Evolutionary conservation across 805 yeast genomes (phyloP).

Genomic region (Metschnikowia orientalis): DNA sequence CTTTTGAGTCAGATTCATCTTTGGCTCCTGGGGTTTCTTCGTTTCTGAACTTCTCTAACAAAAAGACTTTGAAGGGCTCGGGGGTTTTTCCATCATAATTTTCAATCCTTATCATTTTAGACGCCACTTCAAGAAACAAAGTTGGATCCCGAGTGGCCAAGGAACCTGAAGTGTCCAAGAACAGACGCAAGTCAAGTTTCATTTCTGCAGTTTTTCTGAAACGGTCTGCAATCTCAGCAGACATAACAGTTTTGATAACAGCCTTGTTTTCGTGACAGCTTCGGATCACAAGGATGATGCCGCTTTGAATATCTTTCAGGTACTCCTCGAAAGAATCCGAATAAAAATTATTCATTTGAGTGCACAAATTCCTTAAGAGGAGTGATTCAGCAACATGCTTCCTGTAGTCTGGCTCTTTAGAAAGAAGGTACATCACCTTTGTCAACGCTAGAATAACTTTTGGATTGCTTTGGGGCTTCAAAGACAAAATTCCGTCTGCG

Average conservation of each 20-base stretch:
- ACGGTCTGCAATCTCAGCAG: slow-evolving; percentile 45
- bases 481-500: slow-evolving; percentile 40
- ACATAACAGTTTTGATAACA: slow-evolving; percentile 45
- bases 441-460: slow-evolving; percentile 35
- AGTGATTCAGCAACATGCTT: slow-evolving; percentile 43
- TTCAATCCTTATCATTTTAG: slow-evolving; percentile 40
- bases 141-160: slow-evolving; percentile 48
- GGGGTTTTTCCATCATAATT: slow-evolving; percentile 37
- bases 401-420: slow-evolving; percentile 42
- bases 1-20: slow-evolving; percentile 10
- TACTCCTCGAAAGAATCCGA: slow-evolving; percentile 20
- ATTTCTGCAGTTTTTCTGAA: slow-evolving; percentile 7
- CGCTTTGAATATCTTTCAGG: slow-evolving; percentile 10
- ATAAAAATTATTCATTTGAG: slow-evolving; percentile 31
- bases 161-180: slow-evolving; percentile 47
- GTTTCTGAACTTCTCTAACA: too few relatives aligned
- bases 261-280: slow-evolving; percentile 63
- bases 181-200: slow-evolving; percentile 29
- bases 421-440: slow-evolving; percentile 51
- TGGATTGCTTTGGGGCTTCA: slow-evolving; percentile 21
- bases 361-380: slow-evolving; percentile 44
- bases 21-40: slow-evolving; percentile 7
- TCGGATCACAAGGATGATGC: slow-evolving; percentile 54
- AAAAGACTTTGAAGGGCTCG: slow-evolving; percentile 20
- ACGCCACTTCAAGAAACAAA: slow-evolving; percentile 42